Percentiles rank a stretch among this genome's conserved stretches.
Evolutionary conservation across 1,139 yeast species (phyloP).

Genomic region (Ogataea hybrid): DNA sequence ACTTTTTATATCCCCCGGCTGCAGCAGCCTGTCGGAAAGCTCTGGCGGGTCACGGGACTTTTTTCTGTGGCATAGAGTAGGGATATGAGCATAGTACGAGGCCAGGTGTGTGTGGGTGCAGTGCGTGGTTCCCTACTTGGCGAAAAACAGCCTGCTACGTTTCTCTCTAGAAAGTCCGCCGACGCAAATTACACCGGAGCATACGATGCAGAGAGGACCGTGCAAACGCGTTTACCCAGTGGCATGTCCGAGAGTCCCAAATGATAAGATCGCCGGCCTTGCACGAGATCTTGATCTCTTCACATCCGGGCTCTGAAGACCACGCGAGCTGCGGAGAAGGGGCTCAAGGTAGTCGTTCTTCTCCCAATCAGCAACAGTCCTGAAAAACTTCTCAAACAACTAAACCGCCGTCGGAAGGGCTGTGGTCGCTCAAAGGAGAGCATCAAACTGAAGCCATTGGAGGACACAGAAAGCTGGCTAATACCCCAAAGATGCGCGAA

Average conservation of each 20-base stretch:
- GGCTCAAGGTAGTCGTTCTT: conserved; percentile 14
- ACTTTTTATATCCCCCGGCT: conserved; percentile 7
- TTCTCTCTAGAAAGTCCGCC: conserved; percentile 21
- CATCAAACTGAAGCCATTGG: conserved; percentile 28
- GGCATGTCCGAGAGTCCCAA: conserved; percentile 31
- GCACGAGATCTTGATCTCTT: conserved; percentile 22
- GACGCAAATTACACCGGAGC: conserved; percentile 29
- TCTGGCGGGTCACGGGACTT: conserved; percentile 8
- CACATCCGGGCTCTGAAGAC: conserved; percentile 18
- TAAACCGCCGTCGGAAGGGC: conserved; percentile 18
- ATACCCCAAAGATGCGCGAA: conserved; percentile 30
- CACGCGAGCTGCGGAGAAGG: conserved; percentile 22
- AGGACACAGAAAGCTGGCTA: conserved; percentile 27
- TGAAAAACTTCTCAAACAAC: conserved; percentile 22
- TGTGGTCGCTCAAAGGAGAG: conserved; percentile 23
- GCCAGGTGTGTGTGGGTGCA: conserved; percentile 26
- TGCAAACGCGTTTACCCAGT: conserved; percentile 24
- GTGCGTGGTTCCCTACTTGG: conserved; percentile 28
- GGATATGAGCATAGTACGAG: background rate
- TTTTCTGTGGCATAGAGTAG: conserved; percentile 12
- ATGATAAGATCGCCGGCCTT: conserved; percentile 31
- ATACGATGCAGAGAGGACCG: conserved; percentile 26
- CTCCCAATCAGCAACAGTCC: conserved; percentile 19
- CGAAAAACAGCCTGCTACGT: conserved; percentile 20
- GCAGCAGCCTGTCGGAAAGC: conserved; percentile 17